These are phyloP conservation scores for Pochonia chlamydosporia DNA, from an alignment of 2,329 filamentous ascomycete genomes.

Conservation along the genomic window DNA sequence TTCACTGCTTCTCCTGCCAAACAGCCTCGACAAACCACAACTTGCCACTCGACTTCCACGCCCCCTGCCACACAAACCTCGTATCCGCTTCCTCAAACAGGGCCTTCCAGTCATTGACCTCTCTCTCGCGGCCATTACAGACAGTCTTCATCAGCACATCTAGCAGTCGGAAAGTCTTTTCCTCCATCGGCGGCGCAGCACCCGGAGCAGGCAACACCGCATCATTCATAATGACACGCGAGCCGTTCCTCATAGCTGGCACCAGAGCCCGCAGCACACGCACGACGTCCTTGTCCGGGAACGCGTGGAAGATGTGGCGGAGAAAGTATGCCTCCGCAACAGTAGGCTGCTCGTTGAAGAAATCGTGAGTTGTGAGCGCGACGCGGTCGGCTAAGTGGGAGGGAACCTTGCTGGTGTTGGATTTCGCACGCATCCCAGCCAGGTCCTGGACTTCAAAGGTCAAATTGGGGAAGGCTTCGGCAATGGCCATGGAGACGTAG, in stretches of 20 bases:
- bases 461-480: slow-evolving; percentile 16
- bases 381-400: slow-evolving; percentile 27
- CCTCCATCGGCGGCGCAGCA: slow-evolving; percentile 25
- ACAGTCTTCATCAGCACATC: slow-evolving; percentile 42
- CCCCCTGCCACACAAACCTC: slow-evolving; percentile 30
- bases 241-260: slow-evolving; percentile 43
- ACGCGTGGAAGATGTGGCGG: slow-evolving; percentile 51
- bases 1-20: slow-evolving; percentile 22
- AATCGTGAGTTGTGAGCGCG: slow-evolving; percentile 40
- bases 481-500: slow-evolving; percentile 16
- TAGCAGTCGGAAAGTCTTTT: slow-evolving; percentile 33
- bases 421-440: slow-evolving; percentile 30
- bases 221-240: slow-evolving; percentile 33
- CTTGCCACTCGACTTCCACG: slow-evolving; percentile 17
- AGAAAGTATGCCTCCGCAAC: slow-evolving; percentile 48
- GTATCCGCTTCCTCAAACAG: slow-evolving; percentile 33
- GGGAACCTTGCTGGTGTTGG: slow-evolving; percentile 23
- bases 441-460: slow-evolving; percentile 47
- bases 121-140: slow-evolving; percentile 40
- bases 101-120: slow-evolving; percentile 33
- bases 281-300: slow-evolving; percentile 40
- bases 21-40: slow-evolving; percentile 32
- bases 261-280: slow-evolving; percentile 38
- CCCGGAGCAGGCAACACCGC: slow-evolving; percentile 28
- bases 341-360: slow-evolving; percentile 45